Percentiles rank a stretch among this genome's conserved stretches.
Conservation (phyloP, 2,329 filamentous ascomycete genomes). For the Fusarium verticillioides region DNA sequence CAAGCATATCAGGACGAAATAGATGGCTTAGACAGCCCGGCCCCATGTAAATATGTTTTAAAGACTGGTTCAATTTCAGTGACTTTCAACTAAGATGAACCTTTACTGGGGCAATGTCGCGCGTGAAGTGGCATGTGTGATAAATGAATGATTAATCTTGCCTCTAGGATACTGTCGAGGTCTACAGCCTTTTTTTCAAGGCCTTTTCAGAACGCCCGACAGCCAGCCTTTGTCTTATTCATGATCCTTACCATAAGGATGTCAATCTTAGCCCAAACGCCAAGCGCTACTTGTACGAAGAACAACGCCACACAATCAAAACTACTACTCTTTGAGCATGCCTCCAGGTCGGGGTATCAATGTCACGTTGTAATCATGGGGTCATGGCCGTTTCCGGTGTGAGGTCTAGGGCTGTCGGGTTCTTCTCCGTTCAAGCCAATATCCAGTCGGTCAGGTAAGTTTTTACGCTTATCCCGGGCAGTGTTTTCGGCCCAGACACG, state of each 20-base stretch:
- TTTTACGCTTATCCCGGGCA: conserved; percentile 54
- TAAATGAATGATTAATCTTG: background rate
- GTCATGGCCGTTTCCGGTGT: conserved; percentile 57
- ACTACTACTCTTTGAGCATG: conserved; percentile 21
- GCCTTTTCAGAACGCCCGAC: conserved; percentile 25
- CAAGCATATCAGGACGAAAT: conserved; percentile 87
- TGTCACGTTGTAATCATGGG: conserved; percentile 64
- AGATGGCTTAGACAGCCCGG: conserved; percentile 48
- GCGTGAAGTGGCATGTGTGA: background rate
- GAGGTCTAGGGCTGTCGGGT: conserved; percentile 42
- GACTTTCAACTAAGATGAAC: background rate
- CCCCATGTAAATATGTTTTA: conserved; percentile 47
- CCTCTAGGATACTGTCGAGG: background rate
- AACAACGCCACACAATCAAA: conserved; percentile 28
- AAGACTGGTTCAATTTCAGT: conserved; percentile 30
- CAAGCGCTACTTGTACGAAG: conserved; percentile 23
- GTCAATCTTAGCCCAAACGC: conserved; percentile 38
- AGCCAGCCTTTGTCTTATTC: conserved; percentile 24
- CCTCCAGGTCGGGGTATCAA: conserved; percentile 6
- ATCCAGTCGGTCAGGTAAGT: conserved; percentile 50
- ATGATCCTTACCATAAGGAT: conserved; percentile 26
- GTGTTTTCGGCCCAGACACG: conserved; percentile 85
- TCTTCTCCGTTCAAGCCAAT: conserved; percentile 54
- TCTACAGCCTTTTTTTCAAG: background rate
- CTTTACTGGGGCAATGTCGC: background rate